These are phyloP conservation scores for Candida glaebosa DNA, from an alignment of 805 yeast species.

Conservation along the genomic window DNA sequence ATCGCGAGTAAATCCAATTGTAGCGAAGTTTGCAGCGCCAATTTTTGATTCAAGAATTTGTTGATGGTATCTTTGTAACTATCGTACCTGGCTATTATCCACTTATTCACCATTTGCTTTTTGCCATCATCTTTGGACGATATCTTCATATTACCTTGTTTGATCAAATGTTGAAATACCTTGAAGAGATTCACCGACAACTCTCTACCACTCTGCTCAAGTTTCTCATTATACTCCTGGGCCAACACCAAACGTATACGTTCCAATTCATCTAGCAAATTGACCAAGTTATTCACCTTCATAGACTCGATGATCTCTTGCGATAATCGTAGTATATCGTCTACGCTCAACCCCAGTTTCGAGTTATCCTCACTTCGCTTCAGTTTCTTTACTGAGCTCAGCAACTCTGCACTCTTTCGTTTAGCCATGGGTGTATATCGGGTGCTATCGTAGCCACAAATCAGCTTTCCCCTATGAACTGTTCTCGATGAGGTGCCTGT, in stretches of 20 bases:
- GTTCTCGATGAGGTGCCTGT: too few species aligned
- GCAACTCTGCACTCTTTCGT: not conserved
- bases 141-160: conserved; percentile 36
- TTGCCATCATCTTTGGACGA: conserved; percentile 39
- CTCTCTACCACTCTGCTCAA: conserved; percentile 35
- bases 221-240: conserved; percentile 16
- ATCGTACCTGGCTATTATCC: conserved; percentile 62
- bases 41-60: conserved; percentile 34
- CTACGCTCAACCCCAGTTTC: conserved; percentile 11
- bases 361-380: too few species aligned
- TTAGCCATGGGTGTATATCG: conserved; percentile 1
- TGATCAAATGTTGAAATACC: conserved; percentile 47
- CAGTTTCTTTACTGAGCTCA: not conserved
- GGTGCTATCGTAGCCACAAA: too few species aligned
- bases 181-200: conserved; percentile 40
- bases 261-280: conserved; percentile 40
- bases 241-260: conserved; percentile 15
- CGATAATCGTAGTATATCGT: conserved; percentile 21
- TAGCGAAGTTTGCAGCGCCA: conserved; percentile 47
- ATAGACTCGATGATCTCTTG: conserved; percentile 39
- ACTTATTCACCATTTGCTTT: conserved; percentile 48
- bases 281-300: conserved; percentile 51
- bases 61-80: conserved; percentile 46
- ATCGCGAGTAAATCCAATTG: conserved; percentile 53
- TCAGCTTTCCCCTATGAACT: too few species aligned